Evolutionary conservation across 208 protist genomes (phyloP), one percentile per base, ranked within the genome.

Genomic region (Porcisia hertigi): DNA sequence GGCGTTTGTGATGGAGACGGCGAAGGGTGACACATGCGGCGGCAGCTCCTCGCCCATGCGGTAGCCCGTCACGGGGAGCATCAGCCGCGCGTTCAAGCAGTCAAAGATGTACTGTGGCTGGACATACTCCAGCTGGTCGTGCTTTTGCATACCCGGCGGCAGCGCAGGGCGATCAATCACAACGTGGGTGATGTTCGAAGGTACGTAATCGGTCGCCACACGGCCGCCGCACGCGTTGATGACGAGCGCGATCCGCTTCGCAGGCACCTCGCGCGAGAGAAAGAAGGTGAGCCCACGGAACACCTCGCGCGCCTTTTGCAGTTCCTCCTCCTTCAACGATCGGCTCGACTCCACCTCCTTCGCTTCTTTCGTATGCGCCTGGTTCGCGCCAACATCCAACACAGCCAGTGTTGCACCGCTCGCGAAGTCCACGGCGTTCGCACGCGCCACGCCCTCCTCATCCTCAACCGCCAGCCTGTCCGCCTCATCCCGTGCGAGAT

Each of bases 41-140:
- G 96, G 96, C 58, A 97, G 91, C 79, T 94, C 91, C 86, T 97
- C 88, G 41, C 91, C 92, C 34, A 97, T 77, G 82, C 90, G 88
- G 87, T 98, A 98, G 53, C 89, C 92, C 25, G 76, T 76, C 20
- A 95, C 91, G 18, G 96, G 94, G 55, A 98, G 93, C 74, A 93
- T 57, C 54, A 88, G 67, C 45, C 91, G 91, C 23, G 92, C 91
- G 88, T 99, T 99, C 69, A 98, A 84, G 85, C 95, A 98, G 88
- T 99, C 98, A 76, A 96, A 99, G 55, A 99, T 84, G 86, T 98
- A 99, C 87, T 99, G 98, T 58, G 98, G 98, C 89, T 99, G 98
- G 55, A 99, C 86, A 80, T 98, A 98, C 79, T 98, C 95, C 41
- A 98, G 80, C 30, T 84, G 76, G 67, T 86, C 88, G 70, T 86